Percentiles rank a stretch among this genome's conserved stretches.
Conservation (phyloP, 352 stramenopile genomes). For the Aphanomyces astaci region DNA sequence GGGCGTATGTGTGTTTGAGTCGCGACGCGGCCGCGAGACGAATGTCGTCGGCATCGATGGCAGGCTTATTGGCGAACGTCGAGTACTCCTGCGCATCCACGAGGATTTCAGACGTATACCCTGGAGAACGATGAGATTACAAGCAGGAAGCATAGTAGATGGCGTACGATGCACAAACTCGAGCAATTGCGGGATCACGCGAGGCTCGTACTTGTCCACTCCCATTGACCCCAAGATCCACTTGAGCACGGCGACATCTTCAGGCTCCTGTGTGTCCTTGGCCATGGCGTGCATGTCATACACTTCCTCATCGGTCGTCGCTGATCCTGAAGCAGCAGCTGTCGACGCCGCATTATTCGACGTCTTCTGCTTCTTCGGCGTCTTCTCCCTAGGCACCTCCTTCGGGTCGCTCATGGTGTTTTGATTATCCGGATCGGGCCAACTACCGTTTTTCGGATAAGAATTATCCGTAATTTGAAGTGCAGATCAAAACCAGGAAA, state of each 20-base stretch:
- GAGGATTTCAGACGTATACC: slow-evolving; percentile 76
- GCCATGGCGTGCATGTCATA: background rate
- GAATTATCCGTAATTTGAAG: too few species aligned
- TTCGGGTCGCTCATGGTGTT: slow-evolving; percentile 13
- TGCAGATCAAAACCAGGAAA: too few species aligned
- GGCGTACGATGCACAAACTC: slow-evolving; percentile 76
- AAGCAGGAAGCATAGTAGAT: background rate
- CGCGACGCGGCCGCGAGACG: slow-evolving; percentile 67
- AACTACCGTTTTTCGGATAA: background rate
- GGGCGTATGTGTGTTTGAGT: slow-evolving; percentile 70
- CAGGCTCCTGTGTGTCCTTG: slow-evolving; percentile 32
- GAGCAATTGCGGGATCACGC: slow-evolving; percentile 70
- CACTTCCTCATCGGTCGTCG: slow-evolving; percentile 1
- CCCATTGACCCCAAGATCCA: slow-evolving; percentile 72
- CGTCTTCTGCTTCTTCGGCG: slow-evolving; percentile 4
- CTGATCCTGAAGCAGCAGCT: background rate
- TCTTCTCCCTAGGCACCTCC: slow-evolving; percentile 7
- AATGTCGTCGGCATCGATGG: slow-evolving; percentile 65
- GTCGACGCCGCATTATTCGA: background rate
- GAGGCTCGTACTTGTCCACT: slow-evolving; percentile 64
- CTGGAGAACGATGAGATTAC: slow-evolving; percentile 26
- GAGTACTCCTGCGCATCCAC: slow-evolving; percentile 79
- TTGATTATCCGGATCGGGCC: background rate
- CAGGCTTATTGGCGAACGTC: slow-evolving; percentile 64
- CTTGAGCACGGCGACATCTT: slow-evolving; percentile 55